Base-by-base conservation (phyloP, 305 asterid genomes). In the Fraxinus ornus region DNA sequence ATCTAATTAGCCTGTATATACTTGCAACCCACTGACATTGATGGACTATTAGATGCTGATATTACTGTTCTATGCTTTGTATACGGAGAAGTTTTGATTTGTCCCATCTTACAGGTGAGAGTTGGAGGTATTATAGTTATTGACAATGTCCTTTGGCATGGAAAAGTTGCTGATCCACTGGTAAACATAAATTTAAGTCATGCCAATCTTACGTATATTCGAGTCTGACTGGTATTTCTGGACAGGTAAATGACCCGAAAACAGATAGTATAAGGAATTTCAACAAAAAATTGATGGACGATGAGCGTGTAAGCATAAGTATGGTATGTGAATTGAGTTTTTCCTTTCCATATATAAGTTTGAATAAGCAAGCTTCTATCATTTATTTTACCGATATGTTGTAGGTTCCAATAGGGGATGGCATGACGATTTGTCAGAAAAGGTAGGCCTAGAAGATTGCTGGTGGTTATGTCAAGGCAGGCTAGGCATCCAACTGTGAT, bases 91-190 rank as follows among this genome's bases (percentile, higher is more conserved):
- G 62, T 32, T 77, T 76, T 70, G 81, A 80, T 78, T 49, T 47
- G 64, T 79, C 47, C 70, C 5, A 71, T 77, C 57, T 78, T 47
- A 44, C 89, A 93, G 98, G 95, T 94, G 78, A 93, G 95, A 89
- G 91, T 89, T 52, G 98, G 97, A 81, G 97, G 99, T 75, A 77
- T 95, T 24, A 93, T 94, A 81, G 97, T 94, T 82, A 83, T 95
- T 32, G 99, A 95, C 88, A 95, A 95, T 83, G 99, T 95, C 81
- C 95, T 94, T 62, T 95, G 99, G 99, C 96, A 95, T 33, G 99
- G 99, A 82, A 89, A 93, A 86, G 97, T 94, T 85, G 95, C 97
- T 15, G 60, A 49, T 49, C 98, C 96, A 44, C 90, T 91, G 93
- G 97, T 92, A 74, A 83, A 80, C 36, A 39, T 76, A 15, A 71